These are phyloP conservation scores for Cyberlindnera petersonii DNA, from an alignment of 805 yeast species.

Conservation along the genomic window DNA sequence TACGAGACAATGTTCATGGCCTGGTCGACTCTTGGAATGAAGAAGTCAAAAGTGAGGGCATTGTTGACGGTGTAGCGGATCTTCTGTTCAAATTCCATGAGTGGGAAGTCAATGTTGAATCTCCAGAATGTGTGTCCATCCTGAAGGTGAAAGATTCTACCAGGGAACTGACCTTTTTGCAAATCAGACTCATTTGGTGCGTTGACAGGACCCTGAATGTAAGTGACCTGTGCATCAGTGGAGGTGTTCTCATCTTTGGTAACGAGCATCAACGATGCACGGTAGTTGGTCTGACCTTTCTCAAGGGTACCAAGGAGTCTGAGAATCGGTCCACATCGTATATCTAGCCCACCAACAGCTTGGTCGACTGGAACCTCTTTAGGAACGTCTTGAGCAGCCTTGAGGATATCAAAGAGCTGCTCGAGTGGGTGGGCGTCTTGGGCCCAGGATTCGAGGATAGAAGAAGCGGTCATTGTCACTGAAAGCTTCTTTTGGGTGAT, in stretches of 20 bases:
- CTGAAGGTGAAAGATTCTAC: constrained; percentile 40
- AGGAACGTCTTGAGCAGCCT: constrained; percentile 14
- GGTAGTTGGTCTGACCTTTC: constrained; percentile 44
- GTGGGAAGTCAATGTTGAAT: constrained; percentile 48
- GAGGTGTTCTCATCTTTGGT: constrained; percentile 33
- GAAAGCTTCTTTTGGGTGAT: not conserved
- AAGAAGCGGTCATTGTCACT: constrained; percentile 1
- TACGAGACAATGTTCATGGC: constrained; percentile 80
- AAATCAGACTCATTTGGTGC: constrained; percentile 13
- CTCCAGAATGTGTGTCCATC: constrained; percentile 60
- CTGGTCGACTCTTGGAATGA: constrained; percentile 56
- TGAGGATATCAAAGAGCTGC: constrained; percentile 8
- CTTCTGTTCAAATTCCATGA: constrained; percentile 51
- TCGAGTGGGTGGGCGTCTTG: constrained; percentile 13
- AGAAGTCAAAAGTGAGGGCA: constrained; percentile 54
- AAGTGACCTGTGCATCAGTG: constrained; percentile 33
- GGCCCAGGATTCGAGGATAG: constrained; percentile 9
- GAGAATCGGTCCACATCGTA: constrained; percentile 75
- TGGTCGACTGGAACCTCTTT: constrained; percentile 10
- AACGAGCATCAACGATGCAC: constrained; percentile 69
- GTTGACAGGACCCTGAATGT: constrained; percentile 29
- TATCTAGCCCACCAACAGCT: constrained; percentile 31
- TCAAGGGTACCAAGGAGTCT: constrained; percentile 64
- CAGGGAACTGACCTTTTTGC: constrained; percentile 43
- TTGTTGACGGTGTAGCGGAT: constrained; percentile 60